Conservation (phyloP, 179 eudicot species). For the Silene noctiflora region DNA sequence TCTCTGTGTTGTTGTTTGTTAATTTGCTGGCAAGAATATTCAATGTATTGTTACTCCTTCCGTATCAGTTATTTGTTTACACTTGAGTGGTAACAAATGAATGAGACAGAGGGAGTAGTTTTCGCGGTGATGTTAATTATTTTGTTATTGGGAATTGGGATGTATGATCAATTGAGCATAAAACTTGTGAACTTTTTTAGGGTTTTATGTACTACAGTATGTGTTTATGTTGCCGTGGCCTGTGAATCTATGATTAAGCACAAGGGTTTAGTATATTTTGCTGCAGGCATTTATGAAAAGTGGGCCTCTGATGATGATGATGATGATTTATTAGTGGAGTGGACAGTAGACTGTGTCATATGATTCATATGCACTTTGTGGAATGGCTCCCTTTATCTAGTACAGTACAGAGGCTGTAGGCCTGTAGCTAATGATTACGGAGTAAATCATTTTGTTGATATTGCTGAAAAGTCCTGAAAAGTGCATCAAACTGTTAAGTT, state of each 20-base stretch:
- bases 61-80: too few relatives aligned
- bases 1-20: not conserved
- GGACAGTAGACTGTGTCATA: not conserved
- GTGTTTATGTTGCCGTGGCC: not conserved
- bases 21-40: not conserved
- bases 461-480: constrained; percentile 9
- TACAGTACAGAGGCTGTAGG: too few relatives aligned
- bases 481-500: not conserved
- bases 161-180: not conserved
- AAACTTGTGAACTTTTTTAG: not conserved
- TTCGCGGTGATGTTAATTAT: not conserved
- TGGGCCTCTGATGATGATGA: not conserved
- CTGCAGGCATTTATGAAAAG: not conserved
- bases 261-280: not conserved
- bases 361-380: too few relatives aligned
- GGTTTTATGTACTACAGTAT: not conserved
- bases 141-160: too few relatives aligned
- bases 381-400: not conserved
- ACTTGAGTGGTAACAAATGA: too few relatives aligned
- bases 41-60: not conserved
- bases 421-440: not conserved
- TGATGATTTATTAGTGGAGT: not conserved
- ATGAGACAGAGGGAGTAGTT: too few relatives aligned
- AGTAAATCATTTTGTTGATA: too few relatives aligned
- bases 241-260: not conserved